Conservation (phyloP, 257 asterid genomes). For the Rauvolfia tetraphylla region DNA sequence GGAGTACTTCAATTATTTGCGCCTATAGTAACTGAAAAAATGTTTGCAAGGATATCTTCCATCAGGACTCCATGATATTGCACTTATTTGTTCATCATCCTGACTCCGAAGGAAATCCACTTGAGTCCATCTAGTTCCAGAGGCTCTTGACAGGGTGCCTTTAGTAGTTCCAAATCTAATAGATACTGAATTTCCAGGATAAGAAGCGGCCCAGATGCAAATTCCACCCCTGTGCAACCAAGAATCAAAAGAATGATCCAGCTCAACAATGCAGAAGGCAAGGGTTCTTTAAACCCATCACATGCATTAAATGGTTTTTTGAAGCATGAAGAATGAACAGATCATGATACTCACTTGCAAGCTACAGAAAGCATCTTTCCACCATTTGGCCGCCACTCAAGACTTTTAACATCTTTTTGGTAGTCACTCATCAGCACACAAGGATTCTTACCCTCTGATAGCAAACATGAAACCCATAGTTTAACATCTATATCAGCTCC, state of each 20-base stretch:
- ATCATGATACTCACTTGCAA: conserved; percentile 67
- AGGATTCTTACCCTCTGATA: conserved; percentile 66
- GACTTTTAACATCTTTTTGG: conserved; percentile 68
- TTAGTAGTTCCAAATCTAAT: conserved; percentile 71
- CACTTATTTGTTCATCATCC: conserved; percentile 68
- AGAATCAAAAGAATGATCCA: conserved; percentile 19
- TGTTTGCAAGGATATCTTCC: conserved; percentile 75
- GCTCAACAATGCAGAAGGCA: conserved; percentile 9
- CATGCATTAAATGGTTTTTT: neutral
- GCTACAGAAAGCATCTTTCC: conserved; percentile 86
- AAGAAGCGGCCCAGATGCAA: conserved; percentile 95
- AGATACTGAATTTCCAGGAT: conserved; percentile 75
- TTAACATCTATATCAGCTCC: neutral
- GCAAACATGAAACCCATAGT: conserved; percentile 10
- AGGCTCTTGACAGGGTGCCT: conserved; percentile 70
- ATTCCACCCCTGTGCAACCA: conserved; percentile 72
- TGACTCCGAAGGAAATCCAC: conserved; percentile 84
- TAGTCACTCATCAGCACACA: conserved; percentile 57
- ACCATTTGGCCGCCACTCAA: conserved; percentile 96
- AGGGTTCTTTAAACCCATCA: neutral
- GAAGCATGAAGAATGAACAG: conserved; percentile 15
- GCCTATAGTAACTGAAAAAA: neutral
- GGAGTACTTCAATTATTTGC: neutral
- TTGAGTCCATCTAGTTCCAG: conserved; percentile 73
- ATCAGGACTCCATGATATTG: conserved; percentile 97